Evolutionary conservation across 306 rosid genomes (phyloP), one percentile per base, ranked within the genome.

Genomic region (Lathyrus tuberosus): DNA sequence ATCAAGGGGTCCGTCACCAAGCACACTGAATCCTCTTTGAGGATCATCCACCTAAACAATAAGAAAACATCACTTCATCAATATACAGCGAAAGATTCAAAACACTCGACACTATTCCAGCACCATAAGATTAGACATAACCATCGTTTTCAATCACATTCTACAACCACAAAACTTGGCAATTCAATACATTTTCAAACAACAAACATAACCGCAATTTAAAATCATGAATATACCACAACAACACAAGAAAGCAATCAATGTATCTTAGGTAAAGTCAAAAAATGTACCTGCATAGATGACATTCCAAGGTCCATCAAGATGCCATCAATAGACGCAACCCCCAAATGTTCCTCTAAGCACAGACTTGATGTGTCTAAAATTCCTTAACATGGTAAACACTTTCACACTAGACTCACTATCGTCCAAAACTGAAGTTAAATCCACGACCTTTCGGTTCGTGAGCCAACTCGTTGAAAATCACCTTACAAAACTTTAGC

Each of bases 301-400:
- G 99, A 94, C 95, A 94, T 94, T 76, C 99, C 97, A 75, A 94
- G 74, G 79, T 94, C 97, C 99, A 94, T 94, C 69, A 94, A 72
- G 72, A 91, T 86, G 69, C 95, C 97, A 69, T 91, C 91, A 63
- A 94, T 59, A 40, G 89, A 89, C 7, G 59, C 58, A 17, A 38
- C 56, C 0, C 44, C 80, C 4, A 84, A 61, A 3, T 33, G 76
- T 15, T 72, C 85, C 90, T 5, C 71, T 40, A 37, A 94, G 79
- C 56, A 83, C 86, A 28, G 84, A 84, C 76, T 84, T 89, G 41
- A 82, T 67, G 41, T 77, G 76, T 67, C 85, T 87, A 38, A 86
- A 94, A 83, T 94, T 94, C 84, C 84, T 89, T 64, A 89, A 72
- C 72, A 84, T 12, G 0, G 91, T 82, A 61, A 48, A 71, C 10